These are phyloP conservation scores for Xylaria bambusicola DNA, from an alignment of 495 filamentous ascomycete genomes.

Conservation along the genomic window DNA sequence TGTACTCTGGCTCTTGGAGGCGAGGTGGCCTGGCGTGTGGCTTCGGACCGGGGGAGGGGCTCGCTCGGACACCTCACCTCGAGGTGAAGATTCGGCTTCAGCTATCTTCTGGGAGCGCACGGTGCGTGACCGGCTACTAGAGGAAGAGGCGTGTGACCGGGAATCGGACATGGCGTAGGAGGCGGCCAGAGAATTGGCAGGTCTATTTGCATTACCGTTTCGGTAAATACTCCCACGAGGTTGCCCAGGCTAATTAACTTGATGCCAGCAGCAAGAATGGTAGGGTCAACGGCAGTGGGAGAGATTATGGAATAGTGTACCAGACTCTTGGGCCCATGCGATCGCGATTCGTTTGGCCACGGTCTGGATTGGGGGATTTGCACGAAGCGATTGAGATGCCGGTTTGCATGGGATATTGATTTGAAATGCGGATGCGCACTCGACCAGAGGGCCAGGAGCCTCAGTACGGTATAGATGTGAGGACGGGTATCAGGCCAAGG, in stretches of 20 bases:
- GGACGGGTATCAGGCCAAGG: neutral
- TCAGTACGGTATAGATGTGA: neutral
- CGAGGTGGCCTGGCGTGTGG: conserved; percentile 57
- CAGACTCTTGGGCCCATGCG: neutral
- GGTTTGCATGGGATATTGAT: neutral
- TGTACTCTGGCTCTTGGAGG: conserved; percentile 43
- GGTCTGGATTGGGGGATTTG: neutral
- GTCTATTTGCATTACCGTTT: conserved; percentile 5
- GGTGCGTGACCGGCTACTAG: conserved; percentile 26
- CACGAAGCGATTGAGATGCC: neutral
- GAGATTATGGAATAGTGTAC: neutral
- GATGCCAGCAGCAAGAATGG: conserved; percentile 3
- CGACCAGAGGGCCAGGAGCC: neutral
- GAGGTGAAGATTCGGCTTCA: conserved; percentile 27
- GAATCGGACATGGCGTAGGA: conserved; percentile 32
- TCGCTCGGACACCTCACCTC: conserved; percentile 29
- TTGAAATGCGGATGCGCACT: neutral
- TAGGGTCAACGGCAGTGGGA: neutral
- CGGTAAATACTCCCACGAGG: neutral
- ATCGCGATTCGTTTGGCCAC: neutral
- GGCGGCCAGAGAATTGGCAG: neutral
- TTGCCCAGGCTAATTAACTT: conserved; percentile 1
- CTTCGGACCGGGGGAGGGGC: conserved; percentile 39
- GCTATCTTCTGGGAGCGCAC: conserved; percentile 36
- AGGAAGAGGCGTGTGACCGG: conserved; percentile 27